phyloP scores from a whole-genome alignment of 306 rosid genomes.

The Mucuna pruriens region DNA sequence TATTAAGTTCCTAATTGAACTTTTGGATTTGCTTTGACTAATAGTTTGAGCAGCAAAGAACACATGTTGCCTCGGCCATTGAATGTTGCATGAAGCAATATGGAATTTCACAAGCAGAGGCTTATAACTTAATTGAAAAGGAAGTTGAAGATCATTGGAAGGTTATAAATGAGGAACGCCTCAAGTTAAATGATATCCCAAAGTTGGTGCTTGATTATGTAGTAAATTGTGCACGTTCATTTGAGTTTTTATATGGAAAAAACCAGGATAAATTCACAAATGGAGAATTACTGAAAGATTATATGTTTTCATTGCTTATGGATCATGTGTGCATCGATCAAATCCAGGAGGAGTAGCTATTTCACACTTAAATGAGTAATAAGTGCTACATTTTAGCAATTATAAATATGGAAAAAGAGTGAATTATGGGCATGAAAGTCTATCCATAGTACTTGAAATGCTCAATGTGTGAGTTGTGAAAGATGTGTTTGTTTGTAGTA shows the following conservation, averaged over 20 bases:
- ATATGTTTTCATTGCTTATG: conserved; percentile 15
- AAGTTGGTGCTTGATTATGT: neutral
- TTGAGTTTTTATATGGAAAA: conserved; percentile 29
- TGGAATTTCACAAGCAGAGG: conserved; percentile 23
- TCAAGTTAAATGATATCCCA: neutral
- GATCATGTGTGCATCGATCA: neutral
- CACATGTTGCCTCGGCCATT: conserved; percentile 37
- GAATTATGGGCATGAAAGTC: too few species aligned
- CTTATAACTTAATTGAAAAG: neutral
- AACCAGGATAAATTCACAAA: conserved; percentile 45
- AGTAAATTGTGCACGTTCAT: conserved; percentile 32
- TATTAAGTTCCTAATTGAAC: neutral
- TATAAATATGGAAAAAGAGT: too few species aligned
- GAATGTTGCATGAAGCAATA: conserved; percentile 57
- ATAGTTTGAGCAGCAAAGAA: conserved; percentile 50
- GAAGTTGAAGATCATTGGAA: conserved; percentile 36
- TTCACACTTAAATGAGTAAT: neutral
- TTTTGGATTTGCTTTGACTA: neutral
- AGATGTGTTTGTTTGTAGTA: too few species aligned
- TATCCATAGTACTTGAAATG: too few species aligned
- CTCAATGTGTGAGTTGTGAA: too few species aligned
- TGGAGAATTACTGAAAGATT: conserved; percentile 19
- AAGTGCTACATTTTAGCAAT: too few species aligned
- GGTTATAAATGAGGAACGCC: conserved; percentile 33
- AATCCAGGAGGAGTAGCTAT: neutral